Evolutionary conservation across 768 basidiomycete species (phyloP).

Genomic region (Suillus discolor): DNA sequence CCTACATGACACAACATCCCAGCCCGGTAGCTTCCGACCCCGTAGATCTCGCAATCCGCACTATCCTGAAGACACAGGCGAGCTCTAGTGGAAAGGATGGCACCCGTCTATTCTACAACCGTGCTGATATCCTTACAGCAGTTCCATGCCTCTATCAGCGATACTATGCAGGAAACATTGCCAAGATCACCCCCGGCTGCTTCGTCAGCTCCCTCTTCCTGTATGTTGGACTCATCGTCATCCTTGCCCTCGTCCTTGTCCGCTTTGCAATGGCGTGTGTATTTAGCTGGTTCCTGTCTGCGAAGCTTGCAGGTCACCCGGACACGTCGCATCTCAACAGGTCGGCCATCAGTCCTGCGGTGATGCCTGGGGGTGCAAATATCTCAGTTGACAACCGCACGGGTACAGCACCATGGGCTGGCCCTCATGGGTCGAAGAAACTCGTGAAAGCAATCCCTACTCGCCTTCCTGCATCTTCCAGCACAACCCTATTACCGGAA

Average conservation of each 20-base stretch:
- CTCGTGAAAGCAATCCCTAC: slow-evolving; percentile 51
- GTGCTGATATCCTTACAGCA: slow-evolving; percentile 60
- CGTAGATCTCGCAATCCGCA: slow-evolving; percentile 84
- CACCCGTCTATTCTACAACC: slow-evolving; percentile 83
- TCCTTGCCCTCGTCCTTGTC: slow-evolving; percentile 85
- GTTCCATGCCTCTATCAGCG: slow-evolving; percentile 82
- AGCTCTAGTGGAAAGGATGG: slow-evolving; percentile 79
- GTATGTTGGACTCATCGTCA: slow-evolving; percentile 88
- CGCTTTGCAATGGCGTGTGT: slow-evolving; percentile 96
- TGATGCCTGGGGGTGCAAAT: slow-evolving; percentile 96
- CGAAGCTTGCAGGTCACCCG: slow-evolving; percentile 76
- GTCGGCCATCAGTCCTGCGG: slow-evolving; percentile 89
- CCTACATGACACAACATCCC: slow-evolving; percentile 80
- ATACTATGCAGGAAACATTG: slow-evolving; percentile 93
- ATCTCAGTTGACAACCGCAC: slow-evolving; percentile 87
- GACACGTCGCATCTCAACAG: slow-evolving; percentile 71
- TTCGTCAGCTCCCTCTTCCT: slow-evolving; percentile 89
- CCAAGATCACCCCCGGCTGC: slow-evolving; percentile 95
- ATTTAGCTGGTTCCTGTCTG: slow-evolving; percentile 96
- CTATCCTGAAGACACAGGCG: slow-evolving; percentile 54
- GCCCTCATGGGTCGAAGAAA: slow-evolving; percentile 52
- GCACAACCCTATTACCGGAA: slow-evolving; percentile 52
- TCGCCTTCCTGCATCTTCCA: slow-evolving; percentile 53
- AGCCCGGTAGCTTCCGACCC: slow-evolving; percentile 67
- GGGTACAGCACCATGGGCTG: slow-evolving; percentile 95